These are phyloP conservation scores for Naganishia friedmannii DNA, from an alignment of 768 basidiomycete genomes.

Conservation along the genomic window DNA sequence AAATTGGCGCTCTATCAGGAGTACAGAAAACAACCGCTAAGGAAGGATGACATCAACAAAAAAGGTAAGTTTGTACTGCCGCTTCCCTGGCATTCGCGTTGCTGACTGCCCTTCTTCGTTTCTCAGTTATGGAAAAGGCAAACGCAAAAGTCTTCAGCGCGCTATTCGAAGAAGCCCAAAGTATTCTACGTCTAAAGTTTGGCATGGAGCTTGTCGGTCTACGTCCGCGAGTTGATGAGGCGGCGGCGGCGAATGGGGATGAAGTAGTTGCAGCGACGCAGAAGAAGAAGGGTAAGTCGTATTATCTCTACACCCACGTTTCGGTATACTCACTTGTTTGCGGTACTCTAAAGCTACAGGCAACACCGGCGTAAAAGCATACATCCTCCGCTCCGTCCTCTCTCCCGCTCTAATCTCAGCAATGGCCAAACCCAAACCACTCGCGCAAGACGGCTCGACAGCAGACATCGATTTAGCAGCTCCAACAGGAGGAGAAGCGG, in stretches of 20 bases:
- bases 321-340: neutral
- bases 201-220: slow-evolving; percentile 84
- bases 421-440: slow-evolving; percentile 28
- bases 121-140: slow-evolving; percentile 57
- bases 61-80: slow-evolving; percentile 59
- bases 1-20: slow-evolving; percentile 79
- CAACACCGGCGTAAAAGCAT: slow-evolving; percentile 53
- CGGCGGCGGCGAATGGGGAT: slow-evolving; percentile 54
- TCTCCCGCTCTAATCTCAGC: slow-evolving; percentile 59
- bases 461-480: slow-evolving; percentile 8
- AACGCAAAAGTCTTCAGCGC: slow-evolving; percentile 60
- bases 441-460: neutral
- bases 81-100: neutral
- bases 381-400: slow-evolving; percentile 75
- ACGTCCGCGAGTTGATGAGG: slow-evolving; percentile 44
- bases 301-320: too few species aligned
- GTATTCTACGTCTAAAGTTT: slow-evolving; percentile 63
- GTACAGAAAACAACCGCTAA: slow-evolving; percentile 64
- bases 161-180: slow-evolving; percentile 66
- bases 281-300: slow-evolving; percentile 65
- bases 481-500: slow-evolving; percentile 15
- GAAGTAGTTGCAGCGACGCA: slow-evolving; percentile 59
- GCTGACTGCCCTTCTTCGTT: slow-evolving; percentile 32
- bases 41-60: slow-evolving; percentile 81
- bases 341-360: neutral